Percentiles rank a stretch among this genome's conserved stretches.
Evolutionary conservation across 192 early-diverging fungal species (phyloP).

Genomic region (Spizellomyces punctatus): DNA sequence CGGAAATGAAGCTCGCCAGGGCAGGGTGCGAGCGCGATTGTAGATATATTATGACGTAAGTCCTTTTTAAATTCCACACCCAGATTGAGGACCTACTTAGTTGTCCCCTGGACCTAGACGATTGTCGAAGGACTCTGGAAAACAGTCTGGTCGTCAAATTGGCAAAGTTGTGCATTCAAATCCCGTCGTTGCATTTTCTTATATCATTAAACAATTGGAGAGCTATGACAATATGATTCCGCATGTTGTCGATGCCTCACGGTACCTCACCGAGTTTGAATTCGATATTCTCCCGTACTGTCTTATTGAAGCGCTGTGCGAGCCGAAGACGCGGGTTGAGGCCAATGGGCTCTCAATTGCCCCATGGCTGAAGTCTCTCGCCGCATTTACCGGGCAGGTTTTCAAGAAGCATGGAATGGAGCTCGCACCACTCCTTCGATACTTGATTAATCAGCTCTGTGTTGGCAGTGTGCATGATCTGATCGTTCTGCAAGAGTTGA

Average conservation of each 20-base stretch:
- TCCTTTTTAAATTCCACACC: slow-evolving; percentile 19
- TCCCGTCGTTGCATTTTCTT: slow-evolving; percentile 69
- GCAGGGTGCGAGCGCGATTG: slow-evolving; percentile 55
- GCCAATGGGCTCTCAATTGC: slow-evolving; percentile 61
- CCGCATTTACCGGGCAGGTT: slow-evolving; percentile 66
- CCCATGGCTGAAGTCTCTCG: slow-evolving; percentile 67
- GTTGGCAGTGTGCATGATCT: slow-evolving; percentile 62
- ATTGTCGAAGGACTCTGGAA: slow-evolving; percentile 72
- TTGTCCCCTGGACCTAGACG: slow-evolving; percentile 40
- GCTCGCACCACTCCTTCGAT: slow-evolving; percentile 63
- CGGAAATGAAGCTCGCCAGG: slow-evolving; percentile 54
- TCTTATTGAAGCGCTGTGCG: slow-evolving; percentile 69
- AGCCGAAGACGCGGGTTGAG: slow-evolving; percentile 60
- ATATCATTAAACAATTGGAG: slow-evolving; percentile 69
- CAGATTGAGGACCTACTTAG: no score
- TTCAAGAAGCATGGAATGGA: slow-evolving; percentile 72
- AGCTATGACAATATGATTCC: slow-evolving; percentile 76
- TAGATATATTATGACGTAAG: slow-evolving; percentile 59
- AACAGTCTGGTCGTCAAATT: slow-evolving; percentile 70
- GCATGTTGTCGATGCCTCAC: slow-evolving; percentile 73
- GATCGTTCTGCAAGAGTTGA: slow-evolving; percentile 68
- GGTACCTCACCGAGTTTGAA: slow-evolving; percentile 71
- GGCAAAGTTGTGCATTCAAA: slow-evolving; percentile 76
- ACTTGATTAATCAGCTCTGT: slow-evolving; percentile 65
- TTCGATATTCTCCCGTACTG: slow-evolving; percentile 75